Percentiles rank a stretch among this genome's conserved stretches.
These are phyloP conservation scores for Blumeria hordei DNA, from an alignment of 2,329 filamentous ascomycete genomes.

Conservation along the genomic window DNA sequence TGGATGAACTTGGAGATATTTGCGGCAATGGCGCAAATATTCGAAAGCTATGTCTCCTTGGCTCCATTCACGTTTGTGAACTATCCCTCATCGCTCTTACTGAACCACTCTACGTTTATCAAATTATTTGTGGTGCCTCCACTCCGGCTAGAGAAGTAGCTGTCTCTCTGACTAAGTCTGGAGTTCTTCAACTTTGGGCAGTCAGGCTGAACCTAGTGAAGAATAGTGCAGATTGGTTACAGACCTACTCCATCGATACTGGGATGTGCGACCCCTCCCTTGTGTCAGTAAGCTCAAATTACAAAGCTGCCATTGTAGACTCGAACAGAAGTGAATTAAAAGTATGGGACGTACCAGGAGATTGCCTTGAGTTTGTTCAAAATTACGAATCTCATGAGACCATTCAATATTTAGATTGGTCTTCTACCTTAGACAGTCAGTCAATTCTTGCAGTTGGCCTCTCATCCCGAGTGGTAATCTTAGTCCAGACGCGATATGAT, in stretches of 20 bases:
- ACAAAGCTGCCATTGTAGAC: slow-evolving; percentile 69
- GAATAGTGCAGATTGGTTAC: slow-evolving; percentile 52
- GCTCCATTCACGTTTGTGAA: slow-evolving; percentile 33
- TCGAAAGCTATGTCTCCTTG: slow-evolving; percentile 45
- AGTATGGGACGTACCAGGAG: slow-evolving; percentile 74
- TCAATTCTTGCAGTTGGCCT: slow-evolving; percentile 85
- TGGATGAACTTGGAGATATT: slow-evolving; percentile 12
- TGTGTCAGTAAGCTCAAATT: slow-evolving; percentile 64
- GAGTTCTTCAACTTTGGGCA: slow-evolving; percentile 65
- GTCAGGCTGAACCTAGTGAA: slow-evolving; percentile 40
- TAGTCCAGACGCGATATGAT: slow-evolving; percentile 76
- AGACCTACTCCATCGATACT: slow-evolving; percentile 62
- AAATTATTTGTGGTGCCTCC: slow-evolving; percentile 51
- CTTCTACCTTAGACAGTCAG: slow-evolving; percentile 69
- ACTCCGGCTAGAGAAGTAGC: slow-evolving; percentile 69
- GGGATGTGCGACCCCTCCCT: slow-evolving; percentile 47
- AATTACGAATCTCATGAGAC: slow-evolving; percentile 47
- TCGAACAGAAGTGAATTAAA: slow-evolving; percentile 48
- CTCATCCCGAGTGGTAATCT: slow-evolving; percentile 56
- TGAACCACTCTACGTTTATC: slow-evolving; percentile 56
- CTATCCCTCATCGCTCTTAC: slow-evolving; percentile 52
- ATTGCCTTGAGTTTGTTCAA: slow-evolving; percentile 59
- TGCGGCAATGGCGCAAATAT: slow-evolving; percentile 22
- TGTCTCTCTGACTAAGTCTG: slow-evolving; percentile 56
- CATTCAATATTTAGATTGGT: slow-evolving; percentile 82